A percentile compares a stretch with the other conserved stretches of the same genome.
Conservation (phyloP, 148 eudicot species). For the Linanthus parryae region DNA sequence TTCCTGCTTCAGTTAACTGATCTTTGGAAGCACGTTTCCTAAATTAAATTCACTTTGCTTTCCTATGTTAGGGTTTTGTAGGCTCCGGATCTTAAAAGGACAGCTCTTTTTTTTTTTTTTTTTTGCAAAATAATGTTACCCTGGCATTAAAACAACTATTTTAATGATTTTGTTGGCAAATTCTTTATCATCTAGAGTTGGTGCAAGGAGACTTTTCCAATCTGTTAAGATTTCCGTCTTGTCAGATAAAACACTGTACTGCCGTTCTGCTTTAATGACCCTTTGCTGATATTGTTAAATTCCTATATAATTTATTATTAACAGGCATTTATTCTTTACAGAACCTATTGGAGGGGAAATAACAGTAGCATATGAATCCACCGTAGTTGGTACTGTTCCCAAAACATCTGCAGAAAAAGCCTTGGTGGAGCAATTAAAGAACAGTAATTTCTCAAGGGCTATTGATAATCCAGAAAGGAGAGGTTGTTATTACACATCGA, state of each 20-base stretch:
- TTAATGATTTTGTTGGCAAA: too few relatives aligned
- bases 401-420: conserved; percentile 65
- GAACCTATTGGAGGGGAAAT: conserved; percentile 94
- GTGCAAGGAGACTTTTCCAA: too few relatives aligned
- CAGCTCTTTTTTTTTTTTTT: too few relatives aligned
- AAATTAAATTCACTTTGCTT: too few relatives aligned
- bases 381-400: conserved; percentile 37
- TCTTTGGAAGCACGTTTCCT: too few relatives aligned
- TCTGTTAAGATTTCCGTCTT: too few relatives aligned
- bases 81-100: too few relatives aligned
- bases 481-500: conserved; percentile 75
- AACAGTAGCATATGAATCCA: conserved; percentile 59
- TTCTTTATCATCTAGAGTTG: too few relatives aligned
- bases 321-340: conserved; percentile 24
- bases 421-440: conserved; percentile 63
- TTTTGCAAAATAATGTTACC: too few relatives aligned
- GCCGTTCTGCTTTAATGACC: background rate
- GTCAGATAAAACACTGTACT: too few relatives aligned
- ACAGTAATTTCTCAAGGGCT: conserved; percentile 38
- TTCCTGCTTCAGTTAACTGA: background rate
- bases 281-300: background rate
- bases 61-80: too few relatives aligned
- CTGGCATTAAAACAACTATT: too few relatives aligned
- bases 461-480: conserved; percentile 37
- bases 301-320: background rate